Evolutionary conservation across 1,284 basidiomycete species (phyloP).

Genomic region (Mycosarcoma mackinlayi): DNA sequence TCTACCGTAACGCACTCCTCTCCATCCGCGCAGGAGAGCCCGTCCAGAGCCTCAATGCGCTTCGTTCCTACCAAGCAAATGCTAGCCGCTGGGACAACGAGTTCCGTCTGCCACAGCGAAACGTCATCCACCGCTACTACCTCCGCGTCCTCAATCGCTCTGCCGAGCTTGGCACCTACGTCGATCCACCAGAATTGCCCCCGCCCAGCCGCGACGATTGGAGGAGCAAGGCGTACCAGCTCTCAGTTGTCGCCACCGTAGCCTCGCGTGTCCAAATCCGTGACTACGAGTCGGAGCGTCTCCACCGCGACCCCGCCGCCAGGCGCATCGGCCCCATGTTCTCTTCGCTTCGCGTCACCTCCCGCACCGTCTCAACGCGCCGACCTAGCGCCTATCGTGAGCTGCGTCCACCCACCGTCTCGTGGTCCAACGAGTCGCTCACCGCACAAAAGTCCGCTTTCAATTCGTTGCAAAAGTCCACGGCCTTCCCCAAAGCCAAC

Average conservation of each 20-base stretch:
- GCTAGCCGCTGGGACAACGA: conserved; percentile 60
- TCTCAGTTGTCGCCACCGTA: conserved; percentile 48
- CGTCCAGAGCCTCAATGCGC: conserved; percentile 50
- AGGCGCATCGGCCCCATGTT: conserved; percentile 30
- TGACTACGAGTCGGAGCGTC: conserved; percentile 56
- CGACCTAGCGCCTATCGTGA: conserved; percentile 48
- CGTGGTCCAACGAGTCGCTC: conserved; percentile 62
- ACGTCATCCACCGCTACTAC: conserved; percentile 61
- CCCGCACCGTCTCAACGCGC: conserved; percentile 60
- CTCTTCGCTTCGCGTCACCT: conserved; percentile 38
- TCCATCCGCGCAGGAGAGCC: conserved; percentile 54
- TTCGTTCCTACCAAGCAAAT: conserved; percentile 65
- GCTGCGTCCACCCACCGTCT: conserved; percentile 40
- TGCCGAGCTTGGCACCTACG: conserved; percentile 47
- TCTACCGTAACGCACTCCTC: conserved; percentile 64
- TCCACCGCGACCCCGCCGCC: conserved; percentile 42
- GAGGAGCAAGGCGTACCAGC: conserved; percentile 60
- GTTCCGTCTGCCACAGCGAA: conserved; percentile 65
- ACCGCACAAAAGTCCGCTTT: conserved; percentile 47
- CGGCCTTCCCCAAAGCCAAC: conserved; percentile 84
- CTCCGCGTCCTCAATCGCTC: conserved; percentile 56
- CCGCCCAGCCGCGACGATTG: conserved; percentile 51
- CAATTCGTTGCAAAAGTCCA: conserved; percentile 69
- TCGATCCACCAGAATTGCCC: conserved; percentile 42
- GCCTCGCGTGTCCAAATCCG: conserved; percentile 58